phyloP scores from a whole-genome alignment of 202 grass and related monocot species.

The Musa balbisiana region DNA sequence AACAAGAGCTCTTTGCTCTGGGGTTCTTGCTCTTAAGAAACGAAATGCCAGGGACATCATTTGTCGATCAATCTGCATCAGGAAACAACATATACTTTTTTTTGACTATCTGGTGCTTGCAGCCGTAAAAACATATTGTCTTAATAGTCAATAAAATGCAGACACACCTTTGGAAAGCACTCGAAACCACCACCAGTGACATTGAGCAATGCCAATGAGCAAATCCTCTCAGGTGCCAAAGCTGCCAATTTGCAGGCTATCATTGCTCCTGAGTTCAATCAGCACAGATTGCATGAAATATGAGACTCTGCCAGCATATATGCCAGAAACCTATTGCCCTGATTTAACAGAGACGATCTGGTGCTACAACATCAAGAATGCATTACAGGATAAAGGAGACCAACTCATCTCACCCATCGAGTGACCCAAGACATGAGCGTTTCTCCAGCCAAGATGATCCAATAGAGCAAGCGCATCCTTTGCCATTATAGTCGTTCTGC shows the following conservation, averaged over 20 bases:
- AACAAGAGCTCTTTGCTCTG: conserved; percentile 55
- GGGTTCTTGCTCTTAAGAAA: conserved; percentile 67
- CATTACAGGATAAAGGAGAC: too few species aligned
- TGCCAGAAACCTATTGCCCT: neutral
- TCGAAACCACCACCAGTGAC: conserved; percentile 64
- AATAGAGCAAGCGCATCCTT: conserved; percentile 55
- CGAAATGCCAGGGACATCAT: conserved; percentile 54
- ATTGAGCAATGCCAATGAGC: conserved; percentile 75
- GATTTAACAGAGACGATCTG: neutral
- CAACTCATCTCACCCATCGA: conserved; percentile 54
- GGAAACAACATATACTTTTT: neutral
- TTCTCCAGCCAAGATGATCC: conserved; percentile 61
- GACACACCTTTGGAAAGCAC: conserved; percentile 60
- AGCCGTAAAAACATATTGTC: too few species aligned
- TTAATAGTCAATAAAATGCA: too few species aligned
- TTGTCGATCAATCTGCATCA: conserved; percentile 45
- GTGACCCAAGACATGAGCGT: conserved; percentile 59
- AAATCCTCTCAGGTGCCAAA: conserved; percentile 44
- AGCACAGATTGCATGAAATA: neutral
- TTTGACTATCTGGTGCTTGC: neutral
- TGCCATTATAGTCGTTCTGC: conserved; percentile 66
- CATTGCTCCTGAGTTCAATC: conserved; percentile 45
- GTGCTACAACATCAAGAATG: too few species aligned
- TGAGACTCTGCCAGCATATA: neutral
- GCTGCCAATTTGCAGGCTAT: conserved; percentile 66